Base-by-base conservation (phyloP, 176 grass and related monocot species). In the Alloteropsis semialata region DNA sequence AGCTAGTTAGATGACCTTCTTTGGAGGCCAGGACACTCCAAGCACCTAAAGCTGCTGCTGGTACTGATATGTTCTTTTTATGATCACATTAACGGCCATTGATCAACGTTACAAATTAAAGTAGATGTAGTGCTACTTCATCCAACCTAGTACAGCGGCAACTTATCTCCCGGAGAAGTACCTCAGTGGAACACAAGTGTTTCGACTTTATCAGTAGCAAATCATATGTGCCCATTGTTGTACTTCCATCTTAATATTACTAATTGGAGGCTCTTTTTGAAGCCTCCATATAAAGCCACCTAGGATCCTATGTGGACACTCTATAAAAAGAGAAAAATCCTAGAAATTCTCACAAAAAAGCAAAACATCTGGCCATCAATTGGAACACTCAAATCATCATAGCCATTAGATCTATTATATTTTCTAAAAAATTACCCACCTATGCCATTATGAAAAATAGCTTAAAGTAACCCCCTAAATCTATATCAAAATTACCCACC, bases 81-180 rank as follows among this genome's bases (percentile, higher is more conserved):
- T 1, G 28, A 24, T 22, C n/a, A 41, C 28, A 17, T 41, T 70
- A 79, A 42, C 16, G 65, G 4, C 3, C n/a, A 64, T 62, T 86
- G 38, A 28, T 58, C 74, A 48, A 25, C 22, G 28, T 36, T 60
- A 16, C 18, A 34, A 6, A 29, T n/a, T 43, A 69, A 36, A 36
- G 21, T 42, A 10, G 55, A 58, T 44, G 68, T 30, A 18, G n/a
- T n/a, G 21, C 41, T 27, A 19, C 29, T 53, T 61, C 1, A 53
- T 43, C 67, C 30, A 72, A 61, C 76, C 84, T 54, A 54, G 33
- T 24, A 80, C 36, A 5, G 11, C 44, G 57, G 68, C 68, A 73
- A 43, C 45, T 68, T 36, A 29, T 57, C n/a, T 33, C 38, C 49
- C 5, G 24, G 3, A 10, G 8, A 27, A 36, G 63, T 39, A 11